Evolutionary conservation across 352 stramenopile species (phyloP).

Genomic region (Saprolegnia parasitica): DNA sequence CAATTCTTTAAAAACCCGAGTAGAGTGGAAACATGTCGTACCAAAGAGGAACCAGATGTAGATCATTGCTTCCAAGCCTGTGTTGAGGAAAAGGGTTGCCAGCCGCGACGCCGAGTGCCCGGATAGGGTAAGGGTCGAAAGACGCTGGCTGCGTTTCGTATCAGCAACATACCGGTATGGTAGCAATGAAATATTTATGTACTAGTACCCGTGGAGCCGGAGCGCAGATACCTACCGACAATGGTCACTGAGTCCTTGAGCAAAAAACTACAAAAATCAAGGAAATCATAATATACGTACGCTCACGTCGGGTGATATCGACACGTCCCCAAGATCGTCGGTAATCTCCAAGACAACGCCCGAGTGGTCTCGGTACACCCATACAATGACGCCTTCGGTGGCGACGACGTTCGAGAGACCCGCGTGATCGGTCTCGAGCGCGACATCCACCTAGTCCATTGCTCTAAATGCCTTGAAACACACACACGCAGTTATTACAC

Average conservation of each 20-base stretch:
- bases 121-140: neutral
- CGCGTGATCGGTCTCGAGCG: neutral
- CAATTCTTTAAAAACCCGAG: no score
- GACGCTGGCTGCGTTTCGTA: neutral
- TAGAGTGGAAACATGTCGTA: neutral
- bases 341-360: neutral
- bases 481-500: neutral
- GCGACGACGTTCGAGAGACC: neutral
- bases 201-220: neutral
- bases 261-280: no score
- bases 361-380: neutral
- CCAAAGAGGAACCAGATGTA: neutral
- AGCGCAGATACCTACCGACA: neutral
- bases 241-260: neutral
- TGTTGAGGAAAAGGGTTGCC: neutral
- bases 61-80: neutral
- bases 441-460: neutral
- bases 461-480: neutral
- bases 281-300: no score
- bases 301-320: neutral
- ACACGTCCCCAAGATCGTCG: neutral
- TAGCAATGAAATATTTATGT: neutral
- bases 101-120: neutral
- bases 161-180: neutral
- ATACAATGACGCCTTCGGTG: conserved; percentile 1